These are phyloP conservation scores for Fraxinus platypoda DNA, from an alignment of 305 asterid species.

Conservation along the genomic window DNA sequence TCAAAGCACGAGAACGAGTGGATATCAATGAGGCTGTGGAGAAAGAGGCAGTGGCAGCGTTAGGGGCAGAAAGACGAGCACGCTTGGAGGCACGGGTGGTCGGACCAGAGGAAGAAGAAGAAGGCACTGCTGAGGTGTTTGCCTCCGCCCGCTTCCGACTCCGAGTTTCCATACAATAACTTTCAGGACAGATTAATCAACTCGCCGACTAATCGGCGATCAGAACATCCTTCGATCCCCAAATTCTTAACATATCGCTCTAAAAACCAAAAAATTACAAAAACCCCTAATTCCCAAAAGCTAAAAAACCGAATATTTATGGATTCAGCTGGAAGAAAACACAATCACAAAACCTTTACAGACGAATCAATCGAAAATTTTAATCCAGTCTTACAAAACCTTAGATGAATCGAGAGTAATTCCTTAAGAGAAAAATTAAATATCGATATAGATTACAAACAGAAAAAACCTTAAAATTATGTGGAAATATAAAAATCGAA, in stretches of 20 bases:
- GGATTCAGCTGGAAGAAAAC: constrained; percentile 27
- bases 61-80: constrained; percentile 58
- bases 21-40: constrained; percentile 44
- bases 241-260: constrained; percentile 41
- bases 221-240: constrained; percentile 44
- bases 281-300: constrained; percentile 41
- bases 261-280: constrained; percentile 22
- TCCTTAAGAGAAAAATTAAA: background rate
- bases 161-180: constrained; percentile 99
- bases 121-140: constrained; percentile 80
- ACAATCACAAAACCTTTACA: constrained; percentile 15
- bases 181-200: constrained; percentile 44
- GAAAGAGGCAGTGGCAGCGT: constrained; percentile 21
- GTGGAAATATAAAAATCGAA: background rate
- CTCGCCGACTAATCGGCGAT: constrained; percentile 99
- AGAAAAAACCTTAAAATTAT: constrained; percentile 34
- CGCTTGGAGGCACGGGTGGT: constrained; percentile 82
- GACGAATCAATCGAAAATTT: background rate
- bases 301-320: constrained; percentile 34
- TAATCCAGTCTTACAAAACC: background rate
- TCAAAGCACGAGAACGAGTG: constrained; percentile 60
- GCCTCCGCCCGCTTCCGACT: constrained; percentile 99
- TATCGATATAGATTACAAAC: background rate
- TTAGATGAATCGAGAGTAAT: background rate
- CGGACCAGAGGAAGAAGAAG: constrained; percentile 63